A percentile compares a stretch with the other conserved stretches of the same genome.
Conservation (phyloP, 495 filamentous ascomycete species). For the Penicillium cosmopolitanum region DNA sequence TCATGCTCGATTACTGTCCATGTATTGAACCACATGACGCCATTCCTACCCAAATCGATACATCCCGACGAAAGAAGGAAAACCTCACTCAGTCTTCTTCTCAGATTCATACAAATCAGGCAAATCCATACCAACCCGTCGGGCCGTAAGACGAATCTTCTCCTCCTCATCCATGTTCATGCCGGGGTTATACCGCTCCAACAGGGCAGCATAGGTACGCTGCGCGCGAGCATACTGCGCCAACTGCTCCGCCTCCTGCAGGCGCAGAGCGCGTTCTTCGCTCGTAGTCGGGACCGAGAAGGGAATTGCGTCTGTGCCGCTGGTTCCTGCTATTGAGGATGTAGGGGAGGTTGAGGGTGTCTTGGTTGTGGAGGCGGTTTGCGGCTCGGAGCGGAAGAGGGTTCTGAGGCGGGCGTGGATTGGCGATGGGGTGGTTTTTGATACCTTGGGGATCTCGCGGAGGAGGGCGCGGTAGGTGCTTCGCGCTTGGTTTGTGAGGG, state of each 20-base stretch:
- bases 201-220: slow-evolving; percentile 71
- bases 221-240: slow-evolving; percentile 81
- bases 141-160: slow-evolving; percentile 77
- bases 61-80: not conserved
- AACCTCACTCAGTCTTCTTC: slow-evolving; percentile 11
- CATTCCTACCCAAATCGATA: too few relatives aligned
- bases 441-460: slow-evolving; percentile 81
- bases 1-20: too few relatives aligned
- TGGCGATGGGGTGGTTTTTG: slow-evolving; percentile 57
- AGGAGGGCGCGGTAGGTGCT: slow-evolving; percentile 88
- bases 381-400: slow-evolving; percentile 37
- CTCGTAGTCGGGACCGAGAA: slow-evolving; percentile 20
- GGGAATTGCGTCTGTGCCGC: slow-evolving; percentile 2
- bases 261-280: slow-evolving; percentile 26
- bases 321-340: slow-evolving; percentile 3
- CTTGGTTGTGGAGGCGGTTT: slow-evolving; percentile 22
- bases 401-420: slow-evolving; percentile 63
- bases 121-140: slow-evolving; percentile 87
- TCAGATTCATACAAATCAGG: slow-evolving; percentile 47
- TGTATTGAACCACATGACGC: too few relatives aligned
- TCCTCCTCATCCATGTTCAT: slow-evolving; percentile 86
- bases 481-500: slow-evolving; percentile 56
- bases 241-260: slow-evolving; percentile 73
- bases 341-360: slow-evolving; percentile 19
- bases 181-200: slow-evolving; percentile 93